Percentiles rank a stretch among this genome's conserved stretches.
phyloP scores from a whole-genome alignment of 2,329 filamentous ascomycete species.

The Alternaria ethzedia region DNA sequence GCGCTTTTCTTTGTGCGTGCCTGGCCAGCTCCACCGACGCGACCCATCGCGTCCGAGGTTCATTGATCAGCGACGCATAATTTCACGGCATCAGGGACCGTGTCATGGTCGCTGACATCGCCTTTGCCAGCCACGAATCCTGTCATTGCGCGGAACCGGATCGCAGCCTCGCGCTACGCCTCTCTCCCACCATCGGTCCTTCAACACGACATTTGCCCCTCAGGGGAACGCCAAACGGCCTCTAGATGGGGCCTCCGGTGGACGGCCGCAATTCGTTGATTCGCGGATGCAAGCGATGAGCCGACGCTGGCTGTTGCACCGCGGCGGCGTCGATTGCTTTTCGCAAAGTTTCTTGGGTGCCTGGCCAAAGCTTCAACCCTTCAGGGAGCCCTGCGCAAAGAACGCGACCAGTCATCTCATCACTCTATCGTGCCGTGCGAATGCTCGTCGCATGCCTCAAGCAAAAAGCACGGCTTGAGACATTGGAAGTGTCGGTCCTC shows the following conservation, averaged over 20 bases:
- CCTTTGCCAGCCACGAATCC: slow-evolving; percentile 10
- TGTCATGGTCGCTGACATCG: slow-evolving; percentile 9
- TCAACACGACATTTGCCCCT: slow-evolving; percentile 25
- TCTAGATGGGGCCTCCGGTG: slow-evolving; percentile 17
- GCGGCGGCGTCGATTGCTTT: slow-evolving; percentile 27
- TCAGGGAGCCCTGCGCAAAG: slow-evolving; percentile 28
- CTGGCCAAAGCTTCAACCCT: slow-evolving; percentile 39
- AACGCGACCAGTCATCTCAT: slow-evolving; percentile 21
- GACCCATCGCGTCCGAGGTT: slow-evolving; percentile 4
- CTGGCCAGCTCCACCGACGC: slow-evolving; percentile 5
- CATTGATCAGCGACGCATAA: slow-evolving; percentile 24
- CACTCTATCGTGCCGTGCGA: slow-evolving; percentile 11
- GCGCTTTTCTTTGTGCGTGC: slow-evolving; percentile 8
- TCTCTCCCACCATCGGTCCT: slow-evolving; percentile 21
- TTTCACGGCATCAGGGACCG: slow-evolving; percentile 16
- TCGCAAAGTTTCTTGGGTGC: slow-evolving; percentile 25
- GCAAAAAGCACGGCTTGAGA: neutral
- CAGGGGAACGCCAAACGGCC: slow-evolving; percentile 37
- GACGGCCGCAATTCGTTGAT: slow-evolving; percentile 29
- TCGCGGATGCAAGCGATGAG: slow-evolving; percentile 31
- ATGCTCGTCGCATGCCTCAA: neutral
- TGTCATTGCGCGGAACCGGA: slow-evolving; percentile 25
- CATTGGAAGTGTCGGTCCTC: neutral
- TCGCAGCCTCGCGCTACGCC: slow-evolving; percentile 12
- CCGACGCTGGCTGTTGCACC: slow-evolving; percentile 38